A percentile compares a stretch with the other conserved stretches of the same genome.
Conservation (phyloP, 257 asterid genomes). For the Nemophila menziesii region DNA sequence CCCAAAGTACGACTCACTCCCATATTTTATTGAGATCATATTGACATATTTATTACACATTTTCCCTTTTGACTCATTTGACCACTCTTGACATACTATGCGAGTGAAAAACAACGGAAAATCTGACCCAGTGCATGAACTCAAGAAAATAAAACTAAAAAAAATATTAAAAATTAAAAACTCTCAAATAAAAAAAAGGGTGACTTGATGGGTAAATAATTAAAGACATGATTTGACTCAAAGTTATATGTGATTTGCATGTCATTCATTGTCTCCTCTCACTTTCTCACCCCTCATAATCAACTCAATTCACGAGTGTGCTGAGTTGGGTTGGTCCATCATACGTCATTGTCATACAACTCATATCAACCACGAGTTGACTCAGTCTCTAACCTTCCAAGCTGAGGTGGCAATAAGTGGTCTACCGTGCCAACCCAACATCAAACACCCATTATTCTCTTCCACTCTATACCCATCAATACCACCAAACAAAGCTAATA, state of each 20-base stretch:
- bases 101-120: not conserved
- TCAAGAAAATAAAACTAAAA: constrained; percentile 1
- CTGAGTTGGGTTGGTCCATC: constrained; percentile 10
- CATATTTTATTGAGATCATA: constrained; percentile 1
- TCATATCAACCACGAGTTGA: constrained; percentile 1
- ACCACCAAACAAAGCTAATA: constrained; percentile 60
- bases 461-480: constrained; percentile 79
- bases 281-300: not conserved
- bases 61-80: constrained; percentile 2
- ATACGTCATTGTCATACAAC: not conserved
- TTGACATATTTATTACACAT: not conserved
- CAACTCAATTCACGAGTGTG: constrained; percentile 20
- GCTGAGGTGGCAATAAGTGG: constrained; percentile 85
- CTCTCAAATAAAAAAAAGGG: constrained; percentile 7
- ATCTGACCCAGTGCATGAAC: not conserved
- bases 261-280: not conserved
- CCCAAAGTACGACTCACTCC: not conserved
- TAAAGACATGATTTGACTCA: constrained; percentile 45
- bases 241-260: too few species aligned
- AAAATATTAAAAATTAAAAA: not conserved
- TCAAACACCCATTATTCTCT: constrained; percentile 67
- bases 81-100: constrained; percentile 2
- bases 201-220: constrained; percentile 19
- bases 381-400: constrained; percentile 46
- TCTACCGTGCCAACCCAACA: constrained; percentile 85